These are phyloP conservation scores for Trypanosoma vivax DNA, from an alignment of 208 protist species.

Conservation along the genomic window DNA sequence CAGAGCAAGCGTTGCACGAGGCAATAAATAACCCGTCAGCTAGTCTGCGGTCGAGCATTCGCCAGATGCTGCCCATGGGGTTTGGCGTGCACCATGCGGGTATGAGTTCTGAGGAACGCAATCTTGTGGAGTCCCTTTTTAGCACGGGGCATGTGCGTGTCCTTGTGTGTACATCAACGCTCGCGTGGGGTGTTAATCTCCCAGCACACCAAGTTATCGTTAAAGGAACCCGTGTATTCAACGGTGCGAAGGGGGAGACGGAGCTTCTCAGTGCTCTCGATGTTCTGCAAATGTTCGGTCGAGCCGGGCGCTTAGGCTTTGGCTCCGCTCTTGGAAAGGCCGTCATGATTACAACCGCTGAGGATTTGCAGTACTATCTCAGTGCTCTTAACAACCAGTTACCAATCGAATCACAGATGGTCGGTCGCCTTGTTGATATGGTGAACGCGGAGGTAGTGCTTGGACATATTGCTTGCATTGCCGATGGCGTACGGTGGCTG, in stretches of 20 bases:
- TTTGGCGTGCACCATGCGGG: constrained; percentile 99
- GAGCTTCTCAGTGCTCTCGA: constrained; percentile 96
- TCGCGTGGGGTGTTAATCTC: constrained; percentile 99
- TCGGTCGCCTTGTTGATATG: constrained; percentile 93
- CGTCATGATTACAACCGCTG: constrained; percentile 94
- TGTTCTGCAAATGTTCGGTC: constrained; percentile 99
- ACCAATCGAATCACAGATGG: constrained; percentile 98
- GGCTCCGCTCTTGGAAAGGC: constrained; percentile 93
- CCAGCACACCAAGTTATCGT: constrained; percentile 99
- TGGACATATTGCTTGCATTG: constrained; percentile 90
- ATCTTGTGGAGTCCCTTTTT: constrained; percentile 98
- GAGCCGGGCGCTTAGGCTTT: constrained; percentile 95
- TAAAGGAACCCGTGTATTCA: constrained; percentile 99
- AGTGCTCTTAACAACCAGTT: constrained; percentile 98
- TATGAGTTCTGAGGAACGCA: constrained; percentile 92
- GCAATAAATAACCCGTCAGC: constrained; percentile 22
- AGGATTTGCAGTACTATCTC: constrained; percentile 98
- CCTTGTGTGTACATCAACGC: constrained; percentile 98
- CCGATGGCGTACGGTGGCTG: constrained; percentile 98
- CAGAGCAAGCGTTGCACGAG: constrained; percentile 79
- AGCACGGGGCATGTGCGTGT: constrained; percentile 93
- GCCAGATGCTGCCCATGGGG: constrained; percentile 91
- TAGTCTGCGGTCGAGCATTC: constrained; percentile 40
- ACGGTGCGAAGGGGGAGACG: constrained; percentile 92
- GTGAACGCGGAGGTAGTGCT: constrained; percentile 99